These are phyloP conservation scores for Hyaloperonospora brassicae DNA, from an alignment of 352 stramenopile species.

Conservation along the genomic window DNA sequence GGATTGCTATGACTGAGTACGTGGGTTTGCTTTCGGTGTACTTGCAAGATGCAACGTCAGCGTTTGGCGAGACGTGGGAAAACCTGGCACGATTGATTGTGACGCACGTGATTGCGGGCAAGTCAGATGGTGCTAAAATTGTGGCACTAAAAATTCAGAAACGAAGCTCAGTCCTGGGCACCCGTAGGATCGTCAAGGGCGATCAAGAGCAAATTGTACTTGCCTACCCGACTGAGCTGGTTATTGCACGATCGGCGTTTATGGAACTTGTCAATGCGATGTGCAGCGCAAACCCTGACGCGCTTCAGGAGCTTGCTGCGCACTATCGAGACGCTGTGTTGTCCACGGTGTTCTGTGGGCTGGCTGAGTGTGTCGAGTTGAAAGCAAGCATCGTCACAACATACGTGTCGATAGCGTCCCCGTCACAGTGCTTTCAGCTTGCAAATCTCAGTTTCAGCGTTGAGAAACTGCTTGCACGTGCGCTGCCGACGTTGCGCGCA, in stretches of 20 bases:
- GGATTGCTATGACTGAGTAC: conserved; percentile 36
- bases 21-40: conserved; percentile 24
- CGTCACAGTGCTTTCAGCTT: conserved; percentile 42
- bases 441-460: conserved; percentile 43
- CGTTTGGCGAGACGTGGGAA: conserved; percentile 49
- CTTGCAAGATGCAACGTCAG: conserved; percentile 13
- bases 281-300: conserved; percentile 30
- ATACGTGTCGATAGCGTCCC: conserved; percentile 40
- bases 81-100: conserved; percentile 40
- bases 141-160: conserved; percentile 45
- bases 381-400: conserved; percentile 46
- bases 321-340: conserved; percentile 63
- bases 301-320: conserved; percentile 40
- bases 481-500: conserved; percentile 32
- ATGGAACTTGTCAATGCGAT: conserved; percentile 44
- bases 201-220: conserved; percentile 40
- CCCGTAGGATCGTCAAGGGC: conserved; percentile 18
- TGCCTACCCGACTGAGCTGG: conserved; percentile 34
- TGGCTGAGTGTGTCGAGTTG: conserved; percentile 46
- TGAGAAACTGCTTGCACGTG: conserved; percentile 37
- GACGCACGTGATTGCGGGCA: conserved; percentile 50
- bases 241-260: conserved; percentile 33
- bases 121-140: conserved; percentile 46
- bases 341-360: conserved; percentile 38
- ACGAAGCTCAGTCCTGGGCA: conserved; percentile 27